phyloP scores from a whole-genome alignment of 495 filamentous ascomycete genomes.

The Aspergillus sclerotiicarbonarius region DNA sequence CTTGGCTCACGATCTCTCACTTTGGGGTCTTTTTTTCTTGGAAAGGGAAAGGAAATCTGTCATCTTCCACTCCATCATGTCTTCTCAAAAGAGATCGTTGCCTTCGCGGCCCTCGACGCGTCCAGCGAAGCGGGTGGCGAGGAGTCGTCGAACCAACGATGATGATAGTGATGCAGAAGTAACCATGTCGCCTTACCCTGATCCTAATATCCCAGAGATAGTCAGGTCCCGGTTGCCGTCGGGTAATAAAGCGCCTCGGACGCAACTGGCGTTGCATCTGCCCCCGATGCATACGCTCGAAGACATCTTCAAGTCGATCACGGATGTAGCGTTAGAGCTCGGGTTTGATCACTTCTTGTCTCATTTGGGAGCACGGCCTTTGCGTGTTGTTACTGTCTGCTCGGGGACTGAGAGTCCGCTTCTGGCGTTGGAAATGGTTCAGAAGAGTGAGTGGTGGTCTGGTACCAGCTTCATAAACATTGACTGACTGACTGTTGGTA shows the following conservation, averaged over 20 bases:
- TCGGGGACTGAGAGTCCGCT: conserved; percentile 82
- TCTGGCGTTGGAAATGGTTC: conserved; percentile 58
- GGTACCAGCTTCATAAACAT: neutral
- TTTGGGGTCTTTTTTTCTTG: too few species aligned
- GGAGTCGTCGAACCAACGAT: neutral
- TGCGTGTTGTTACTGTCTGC: conserved; percentile 74
- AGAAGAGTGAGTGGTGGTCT: conserved; percentile 34
- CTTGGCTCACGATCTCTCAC: neutral
- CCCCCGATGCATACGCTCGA: conserved; percentile 46
- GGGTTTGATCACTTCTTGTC: conserved; percentile 36
- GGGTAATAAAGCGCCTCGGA: neutral
- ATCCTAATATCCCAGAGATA: conserved; percentile 19
- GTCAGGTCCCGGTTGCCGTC: conserved; percentile 13
- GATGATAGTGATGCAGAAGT: neutral
- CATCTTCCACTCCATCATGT: conserved; percentile 1
- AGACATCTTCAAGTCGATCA: conserved; percentile 52
- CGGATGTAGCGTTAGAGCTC: conserved; percentile 33
- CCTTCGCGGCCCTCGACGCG: neutral
- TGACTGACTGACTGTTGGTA: neutral
- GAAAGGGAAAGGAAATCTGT: neutral
- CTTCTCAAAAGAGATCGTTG: neutral
- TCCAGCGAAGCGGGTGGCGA: conserved; percentile 4
- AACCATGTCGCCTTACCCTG: neutral
- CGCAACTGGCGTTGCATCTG: conserved; percentile 29
- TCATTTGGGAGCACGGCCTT: conserved; percentile 35